Base-by-base conservation (phyloP, 805 yeast species). In the Schwanniomyces pseudopolymorphus region DNA sequence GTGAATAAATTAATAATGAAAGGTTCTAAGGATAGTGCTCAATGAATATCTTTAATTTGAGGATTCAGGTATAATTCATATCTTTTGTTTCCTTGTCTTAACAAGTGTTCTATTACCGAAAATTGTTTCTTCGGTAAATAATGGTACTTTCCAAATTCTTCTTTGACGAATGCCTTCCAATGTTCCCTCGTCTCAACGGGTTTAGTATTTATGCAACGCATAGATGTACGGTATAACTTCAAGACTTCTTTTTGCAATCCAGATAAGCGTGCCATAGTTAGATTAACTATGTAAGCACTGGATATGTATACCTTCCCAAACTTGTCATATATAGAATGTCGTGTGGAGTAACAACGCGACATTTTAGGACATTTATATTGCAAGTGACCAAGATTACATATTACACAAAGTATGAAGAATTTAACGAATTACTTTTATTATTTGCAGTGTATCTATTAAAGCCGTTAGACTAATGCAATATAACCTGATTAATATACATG, bases 101-200 rank as follows among this genome's bases (percentile, higher is more conserved):
- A 64, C 33, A 92, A 72, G 65, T 91, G 90, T 61, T 91, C 98
- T 38, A 91, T 82, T 0, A 96, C 86, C 38, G 85, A 75, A 62
- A 91, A 91, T 53, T 89, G 96, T 55, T 87, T 85, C 62, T 86
- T 84, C 31, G 86, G 81, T 9, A 91, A 66, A 25, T 62, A 55
- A 42, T 72, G 68, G 60, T 83, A 72, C 54, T 81, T 81, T 13
- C 59, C 68, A 62, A 91, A 92, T 59, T 89, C 92, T n/a, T 54
- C 54, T 43, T 84, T 76, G 3, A 81, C 64, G 57, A 72, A 86
- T 2, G 16, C 27, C 19, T 60, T 58, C 78, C 78, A 72, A 47
- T 70, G 72, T 2, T 45, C 55, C 36, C 72, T 78, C 43, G 70
- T 77, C n/a, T 71, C 74, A 3, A 27, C 52, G 0, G 84, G 84